Conservation (phyloP, 352 stramenopile genomes). For the Globisporangium carolinianum region DNA sequence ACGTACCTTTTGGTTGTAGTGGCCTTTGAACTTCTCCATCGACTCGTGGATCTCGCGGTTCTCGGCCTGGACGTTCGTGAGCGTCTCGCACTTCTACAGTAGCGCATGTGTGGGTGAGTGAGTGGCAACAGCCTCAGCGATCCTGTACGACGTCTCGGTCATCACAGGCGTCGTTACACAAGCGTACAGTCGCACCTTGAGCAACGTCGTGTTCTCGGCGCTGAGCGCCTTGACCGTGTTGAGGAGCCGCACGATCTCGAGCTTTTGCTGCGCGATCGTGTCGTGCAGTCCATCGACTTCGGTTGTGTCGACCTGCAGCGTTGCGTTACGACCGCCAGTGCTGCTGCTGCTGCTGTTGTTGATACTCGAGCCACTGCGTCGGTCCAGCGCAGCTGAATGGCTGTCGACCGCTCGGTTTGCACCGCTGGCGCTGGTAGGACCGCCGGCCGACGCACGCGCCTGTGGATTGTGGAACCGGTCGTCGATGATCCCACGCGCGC, state of each 20-base stretch:
- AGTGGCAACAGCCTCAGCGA: too few species aligned
- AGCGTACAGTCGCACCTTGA: slow-evolving; percentile 41
- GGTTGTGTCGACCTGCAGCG: neutral
- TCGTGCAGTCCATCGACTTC: slow-evolving; percentile 48
- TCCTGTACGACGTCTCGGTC: too few species aligned
- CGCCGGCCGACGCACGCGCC: slow-evolving; percentile 7
- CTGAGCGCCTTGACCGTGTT: slow-evolving; percentile 84
- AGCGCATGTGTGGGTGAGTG: neutral
- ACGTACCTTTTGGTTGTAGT: slow-evolving; percentile 84
- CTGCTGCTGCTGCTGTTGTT: neutral
- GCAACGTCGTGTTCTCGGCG: slow-evolving; percentile 73
- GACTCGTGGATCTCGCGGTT: slow-evolving; percentile 73
- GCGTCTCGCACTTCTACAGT: slow-evolving; percentile 63
- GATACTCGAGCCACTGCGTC: too few species aligned
- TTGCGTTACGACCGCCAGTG: neutral
- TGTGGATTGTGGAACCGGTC: slow-evolving; percentile 18
- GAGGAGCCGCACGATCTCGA: slow-evolving; percentile 73
- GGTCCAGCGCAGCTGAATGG: neutral
- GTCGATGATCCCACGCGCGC: slow-evolving; percentile 30
- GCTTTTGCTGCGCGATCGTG: slow-evolving; percentile 62
- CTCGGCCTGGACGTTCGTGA: slow-evolving; percentile 66
- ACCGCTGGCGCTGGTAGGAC: neutral
- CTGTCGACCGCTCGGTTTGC: neutral
- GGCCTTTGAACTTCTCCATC: slow-evolving; percentile 82
- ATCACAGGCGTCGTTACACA: too few species aligned